These are phyloP conservation scores for Lachnellula subtilissima DNA, from an alignment of 2,329 filamentous ascomycete genomes.

Conservation along the genomic window DNA sequence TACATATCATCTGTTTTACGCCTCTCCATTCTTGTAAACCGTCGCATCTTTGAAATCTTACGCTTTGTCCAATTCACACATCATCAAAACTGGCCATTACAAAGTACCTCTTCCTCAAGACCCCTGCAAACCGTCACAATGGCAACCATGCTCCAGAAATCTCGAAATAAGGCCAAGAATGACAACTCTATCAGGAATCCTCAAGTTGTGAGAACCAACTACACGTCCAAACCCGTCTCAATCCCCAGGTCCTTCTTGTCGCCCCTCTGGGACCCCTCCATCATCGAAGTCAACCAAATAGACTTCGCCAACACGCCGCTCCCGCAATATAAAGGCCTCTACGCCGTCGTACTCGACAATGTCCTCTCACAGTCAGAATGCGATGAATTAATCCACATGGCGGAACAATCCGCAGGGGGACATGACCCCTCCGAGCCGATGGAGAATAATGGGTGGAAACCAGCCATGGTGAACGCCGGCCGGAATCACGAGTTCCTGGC, in stretches of 20 bases:
- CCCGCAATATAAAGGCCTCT: slow-evolving; percentile 47
- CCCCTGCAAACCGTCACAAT: not conserved
- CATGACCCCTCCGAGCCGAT: slow-evolving; percentile 23
- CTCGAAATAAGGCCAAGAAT: not conserved
- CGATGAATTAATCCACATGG: slow-evolving; percentile 44
- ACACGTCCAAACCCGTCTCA: slow-evolving; percentile 35
- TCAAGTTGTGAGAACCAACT: slow-evolving; percentile 20
- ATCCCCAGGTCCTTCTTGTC: slow-evolving; percentile 45
- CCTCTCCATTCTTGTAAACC: not conserved
- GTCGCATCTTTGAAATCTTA: not conserved
- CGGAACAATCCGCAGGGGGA: slow-evolving; percentile 43
- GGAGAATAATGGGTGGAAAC: slow-evolving; percentile 50
- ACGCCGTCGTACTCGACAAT: slow-evolving; percentile 60
- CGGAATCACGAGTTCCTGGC: slow-evolving; percentile 52
- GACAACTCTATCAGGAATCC: not conserved
- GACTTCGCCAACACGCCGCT: slow-evolving; percentile 49
- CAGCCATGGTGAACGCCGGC: slow-evolving; percentile 65
- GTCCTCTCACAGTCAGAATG: slow-evolving; percentile 60
- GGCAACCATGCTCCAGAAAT: slow-evolving; percentile 5
- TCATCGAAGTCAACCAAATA: slow-evolving; percentile 45
- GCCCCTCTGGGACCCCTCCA: slow-evolving; percentile 38
- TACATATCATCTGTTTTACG: not conserved
- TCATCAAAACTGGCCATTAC: not conserved
- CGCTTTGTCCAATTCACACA: not conserved
- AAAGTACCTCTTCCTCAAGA: not conserved